Evolutionary conservation across 805 yeast species (phyloP).

Genomic region (Ogataea ganodermae): DNA sequence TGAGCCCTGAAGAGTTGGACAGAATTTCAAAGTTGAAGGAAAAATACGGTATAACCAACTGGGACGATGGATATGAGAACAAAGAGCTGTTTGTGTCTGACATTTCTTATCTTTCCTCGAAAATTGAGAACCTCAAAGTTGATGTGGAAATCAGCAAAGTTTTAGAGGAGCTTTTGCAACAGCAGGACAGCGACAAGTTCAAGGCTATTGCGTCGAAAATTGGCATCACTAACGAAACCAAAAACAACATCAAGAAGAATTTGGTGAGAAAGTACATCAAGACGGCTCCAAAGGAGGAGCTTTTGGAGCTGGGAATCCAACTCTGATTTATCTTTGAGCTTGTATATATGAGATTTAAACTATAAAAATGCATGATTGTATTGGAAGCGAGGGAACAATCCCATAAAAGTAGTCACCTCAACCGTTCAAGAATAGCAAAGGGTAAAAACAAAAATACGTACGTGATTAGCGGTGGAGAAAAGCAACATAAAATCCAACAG

Average conservation of each 20-base stretch:
- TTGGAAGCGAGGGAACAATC: conserved; percentile 5
- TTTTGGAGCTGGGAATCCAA: conserved; percentile 28
- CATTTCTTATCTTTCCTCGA: conserved; percentile 25
- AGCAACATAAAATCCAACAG: not conserved
- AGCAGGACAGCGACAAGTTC: conserved; percentile 39
- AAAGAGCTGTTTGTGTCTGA: conserved; percentile 34
- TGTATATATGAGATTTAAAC: conserved; percentile 5
- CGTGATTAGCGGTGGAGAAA: not conserved
- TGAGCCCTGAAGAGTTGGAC: conserved; percentile 35
- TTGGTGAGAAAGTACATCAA: conserved; percentile 60
- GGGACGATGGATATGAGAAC: conserved; percentile 28
- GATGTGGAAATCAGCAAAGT: conserved; percentile 23
- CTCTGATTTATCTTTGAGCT: conserved; percentile 11
- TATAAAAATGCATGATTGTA: conserved; percentile 3
- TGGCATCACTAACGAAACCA: conserved; percentile 43
- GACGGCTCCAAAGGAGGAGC: conserved; percentile 29
- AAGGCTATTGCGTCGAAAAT: conserved; percentile 37
- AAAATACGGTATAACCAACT: conserved; percentile 32
- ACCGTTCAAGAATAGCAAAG: not conserved
- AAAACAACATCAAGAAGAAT: conserved; percentile 65
- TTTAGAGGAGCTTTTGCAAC: conserved; percentile 25
- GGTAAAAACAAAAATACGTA: not conserved
- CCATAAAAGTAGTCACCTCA: not conserved
- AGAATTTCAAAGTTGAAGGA: conserved; percentile 40
- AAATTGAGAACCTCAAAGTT: conserved; percentile 22